Conservation (phyloP, 371 early-diverging fungal genomes). For the Mortierella sp. region DNA sequence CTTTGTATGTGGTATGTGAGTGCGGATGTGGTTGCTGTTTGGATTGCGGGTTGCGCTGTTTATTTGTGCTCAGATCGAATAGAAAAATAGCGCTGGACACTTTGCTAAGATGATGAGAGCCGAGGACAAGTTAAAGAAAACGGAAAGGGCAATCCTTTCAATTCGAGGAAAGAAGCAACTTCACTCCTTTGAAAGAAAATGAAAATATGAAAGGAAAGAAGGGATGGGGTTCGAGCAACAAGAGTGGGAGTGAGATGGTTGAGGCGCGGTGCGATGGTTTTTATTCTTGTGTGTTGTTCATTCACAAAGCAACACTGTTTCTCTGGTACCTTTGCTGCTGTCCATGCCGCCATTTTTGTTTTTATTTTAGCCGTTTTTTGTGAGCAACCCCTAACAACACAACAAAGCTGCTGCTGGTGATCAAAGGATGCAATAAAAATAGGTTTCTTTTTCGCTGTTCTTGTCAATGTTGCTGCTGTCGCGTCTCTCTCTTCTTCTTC, state of each 20-base stretch:
- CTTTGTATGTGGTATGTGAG: background rate
- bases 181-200: no score
- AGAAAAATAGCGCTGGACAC: background rate
- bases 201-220: background rate
- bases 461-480: background rate
- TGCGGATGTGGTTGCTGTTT: background rate
- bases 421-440: background rate
- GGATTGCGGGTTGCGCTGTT: background rate
- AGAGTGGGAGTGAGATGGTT: background rate
- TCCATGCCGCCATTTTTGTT: no score
- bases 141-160: background rate
- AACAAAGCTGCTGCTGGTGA: no score
- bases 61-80: constrained; percentile 5
- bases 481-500: background rate
- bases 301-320: no score
- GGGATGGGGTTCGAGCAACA: no score
- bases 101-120: constrained; percentile 8
- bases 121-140: background rate
- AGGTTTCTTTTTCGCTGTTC: background rate
- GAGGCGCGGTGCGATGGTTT: background rate
- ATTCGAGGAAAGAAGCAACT: background rate
- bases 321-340: no score
- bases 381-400: background rate
- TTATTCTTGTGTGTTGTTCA: background rate
- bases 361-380: constrained; percentile 3